These are phyloP conservation scores for Sporothrix curviconia DNA, from an alignment of 2,329 filamentous ascomycete species.

Conservation along the genomic window DNA sequence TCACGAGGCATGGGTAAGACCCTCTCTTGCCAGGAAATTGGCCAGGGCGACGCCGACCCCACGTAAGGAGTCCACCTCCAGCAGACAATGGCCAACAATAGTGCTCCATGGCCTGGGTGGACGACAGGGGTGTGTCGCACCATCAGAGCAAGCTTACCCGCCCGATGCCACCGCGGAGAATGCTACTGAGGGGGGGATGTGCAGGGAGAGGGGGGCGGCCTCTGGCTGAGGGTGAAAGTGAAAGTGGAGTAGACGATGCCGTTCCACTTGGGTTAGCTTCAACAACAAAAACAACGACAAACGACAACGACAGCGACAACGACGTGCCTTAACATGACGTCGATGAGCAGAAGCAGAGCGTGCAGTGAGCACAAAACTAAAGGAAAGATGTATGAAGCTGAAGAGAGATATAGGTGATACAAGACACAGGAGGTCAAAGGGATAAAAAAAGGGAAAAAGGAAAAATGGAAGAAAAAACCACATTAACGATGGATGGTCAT, in stretches of 20 bases:
- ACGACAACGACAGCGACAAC: not conserved
- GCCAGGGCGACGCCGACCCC: too few relatives aligned
- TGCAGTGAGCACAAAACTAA: too few relatives aligned
- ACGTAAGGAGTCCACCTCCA: too few relatives aligned
- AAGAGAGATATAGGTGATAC: not conserved
- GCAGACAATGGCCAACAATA: not conserved
- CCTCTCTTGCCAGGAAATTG: too few relatives aligned
- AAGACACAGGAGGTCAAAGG: too few relatives aligned
- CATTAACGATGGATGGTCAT: too few relatives aligned
- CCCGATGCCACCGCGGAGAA: slow-evolving; percentile 9
- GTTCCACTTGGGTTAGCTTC: not conserved
- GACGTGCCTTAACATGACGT: not conserved
- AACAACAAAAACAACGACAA: not conserved
- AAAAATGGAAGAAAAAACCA: not conserved
- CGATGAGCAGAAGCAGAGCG: too few relatives aligned
- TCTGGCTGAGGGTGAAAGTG: not conserved
- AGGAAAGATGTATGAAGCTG: not conserved
- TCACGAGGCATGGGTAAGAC: too few relatives aligned
- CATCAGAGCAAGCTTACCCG: slow-evolving; percentile 7
- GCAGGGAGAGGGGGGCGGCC: not conserved
- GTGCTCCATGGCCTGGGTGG: too few relatives aligned
- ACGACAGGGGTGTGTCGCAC: slow-evolving; percentile 15
- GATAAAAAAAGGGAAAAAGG: too few relatives aligned
- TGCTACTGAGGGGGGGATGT: not conserved
- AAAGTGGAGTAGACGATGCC: not conserved